Conservation (phyloP, 2,329 filamentous ascomycete species). For the Cylindrodendrum hubeiense region DNA sequence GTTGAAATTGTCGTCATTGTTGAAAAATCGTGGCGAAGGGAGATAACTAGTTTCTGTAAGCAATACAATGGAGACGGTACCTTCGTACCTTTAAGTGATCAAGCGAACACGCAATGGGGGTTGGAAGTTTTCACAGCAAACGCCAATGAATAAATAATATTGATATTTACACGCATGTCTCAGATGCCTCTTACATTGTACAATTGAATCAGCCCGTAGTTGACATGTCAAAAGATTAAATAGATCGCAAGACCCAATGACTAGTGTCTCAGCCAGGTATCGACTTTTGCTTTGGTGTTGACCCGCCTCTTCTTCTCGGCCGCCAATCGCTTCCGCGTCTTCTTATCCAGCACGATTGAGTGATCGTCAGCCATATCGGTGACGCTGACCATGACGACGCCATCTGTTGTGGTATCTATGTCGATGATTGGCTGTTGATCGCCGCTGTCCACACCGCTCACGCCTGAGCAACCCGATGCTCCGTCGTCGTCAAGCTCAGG, state of each 20-base stretch:
- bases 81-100: background rate
- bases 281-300: slow-evolving; percentile 35
- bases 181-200: background rate
- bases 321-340: slow-evolving; percentile 25
- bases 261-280: slow-evolving; percentile 35
- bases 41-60: background rate
- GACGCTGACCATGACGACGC: slow-evolving; percentile 26
- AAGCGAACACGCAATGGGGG: background rate
- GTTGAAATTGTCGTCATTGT: background rate
- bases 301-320: slow-evolving; percentile 36
- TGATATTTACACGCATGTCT: background rate
- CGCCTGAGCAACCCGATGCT: background rate
- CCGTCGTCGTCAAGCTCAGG: slow-evolving; percentile 18
- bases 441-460: background rate
- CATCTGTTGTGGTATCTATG: slow-evolving; percentile 3
- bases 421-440: background rate
- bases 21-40: background rate
- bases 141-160: background rate
- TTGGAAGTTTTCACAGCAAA: background rate
- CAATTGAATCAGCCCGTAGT: background rate
- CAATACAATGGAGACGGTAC: background rate
- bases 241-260: background rate
- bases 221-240: background rate
- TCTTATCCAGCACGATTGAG: slow-evolving; percentile 31
- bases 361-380: slow-evolving; percentile 11